Evolutionary conservation across 805 yeast species (phyloP), one percentile per base, ranked within the genome.

Genomic region (Saccharomycopsis sp.): DNA sequence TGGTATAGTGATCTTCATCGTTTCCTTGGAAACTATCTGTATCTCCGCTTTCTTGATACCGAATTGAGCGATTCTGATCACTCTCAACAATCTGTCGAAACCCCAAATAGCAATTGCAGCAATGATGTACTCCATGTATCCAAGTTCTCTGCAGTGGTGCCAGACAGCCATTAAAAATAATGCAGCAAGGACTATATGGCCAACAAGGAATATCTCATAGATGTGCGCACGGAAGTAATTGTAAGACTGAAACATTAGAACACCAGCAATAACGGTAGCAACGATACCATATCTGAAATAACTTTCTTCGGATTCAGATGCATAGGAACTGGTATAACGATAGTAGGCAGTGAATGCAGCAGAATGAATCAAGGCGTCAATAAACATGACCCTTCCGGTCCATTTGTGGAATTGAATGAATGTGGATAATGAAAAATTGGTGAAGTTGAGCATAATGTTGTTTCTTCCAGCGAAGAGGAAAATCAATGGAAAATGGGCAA

Each of bases 391-490:
- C 57, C 86, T 69, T 2, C 84, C 82, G 14, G 77, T 69, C 84
- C 86, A 84, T 68, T 80, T 84, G 70, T 90, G 97, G 65, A 81
- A 80, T 29, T 77, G 71, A 67, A 85, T 78, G 70, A 87, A 86
- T 1, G 86, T 76, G 8, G 84, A 73, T 63, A 79, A 84, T 2
- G 82, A 73, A 76, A 89, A 76, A 1, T 89, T 88, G 0, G 91
- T 79, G 3, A 84, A 51, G 64, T 71, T 71, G 60, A 80, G 79
- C 62, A 88, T 69, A 24, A 89, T 74, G 68, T 85, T 89, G 69
- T 87, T 89, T 65, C 95, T 74, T 8, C 90, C 87, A 5, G 89
- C 85, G 67, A 88, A 84, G 40, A 87, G 66, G 20, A 83, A 74
- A 34, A 83, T 65, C 2, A 78, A 63, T 0, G 94, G 92, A 60